Conservation (phyloP, 768 basidiomycete species). For the Tulasnella sp. region DNA sequence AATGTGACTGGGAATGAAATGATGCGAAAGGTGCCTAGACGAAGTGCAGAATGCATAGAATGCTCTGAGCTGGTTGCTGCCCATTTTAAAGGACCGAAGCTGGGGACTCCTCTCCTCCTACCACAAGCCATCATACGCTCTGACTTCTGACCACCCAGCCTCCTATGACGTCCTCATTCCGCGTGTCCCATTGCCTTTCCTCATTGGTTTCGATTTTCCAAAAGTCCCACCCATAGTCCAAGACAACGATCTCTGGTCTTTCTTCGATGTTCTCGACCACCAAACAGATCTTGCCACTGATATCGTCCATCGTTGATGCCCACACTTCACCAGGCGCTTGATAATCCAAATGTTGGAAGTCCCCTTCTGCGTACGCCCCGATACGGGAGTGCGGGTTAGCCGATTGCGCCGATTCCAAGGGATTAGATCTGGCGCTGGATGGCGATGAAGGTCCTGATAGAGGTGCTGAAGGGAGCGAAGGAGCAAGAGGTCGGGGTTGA, state of each 20-base stretch:
- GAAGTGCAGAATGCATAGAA: not conserved
- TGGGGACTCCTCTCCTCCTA: not conserved
- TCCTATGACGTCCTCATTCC: not conserved
- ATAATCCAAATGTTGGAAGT: conserved; percentile 29
- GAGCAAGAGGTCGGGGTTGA: not conserved
- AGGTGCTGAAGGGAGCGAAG: not conserved
- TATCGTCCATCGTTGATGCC: conserved; percentile 28
- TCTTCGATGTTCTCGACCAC: conserved; percentile 25
- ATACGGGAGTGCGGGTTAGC: conserved; percentile 18
- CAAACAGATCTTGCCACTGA: conserved; percentile 32
- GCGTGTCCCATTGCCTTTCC: conserved; percentile 7
- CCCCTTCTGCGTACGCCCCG: conserved; percentile 24
- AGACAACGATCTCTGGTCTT: conserved; percentile 27
- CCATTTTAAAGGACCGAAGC: not conserved
- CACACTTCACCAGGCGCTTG: conserved; percentile 16
- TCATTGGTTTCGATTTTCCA: conserved; percentile 14
- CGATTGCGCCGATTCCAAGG: not conserved
- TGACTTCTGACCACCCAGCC: conserved; percentile 9
- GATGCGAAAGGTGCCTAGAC: not conserved
- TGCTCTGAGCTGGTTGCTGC: not conserved
- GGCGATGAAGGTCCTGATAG: conserved; percentile 17
- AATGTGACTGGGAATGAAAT: conserved; percentile 5
- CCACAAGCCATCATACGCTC: not conserved
- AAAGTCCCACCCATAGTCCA: conserved; percentile 34
- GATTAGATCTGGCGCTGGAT: not conserved